Base-by-base conservation (phyloP, 73 alveolate genomes). In the Paramecium octaurelia region DNA sequence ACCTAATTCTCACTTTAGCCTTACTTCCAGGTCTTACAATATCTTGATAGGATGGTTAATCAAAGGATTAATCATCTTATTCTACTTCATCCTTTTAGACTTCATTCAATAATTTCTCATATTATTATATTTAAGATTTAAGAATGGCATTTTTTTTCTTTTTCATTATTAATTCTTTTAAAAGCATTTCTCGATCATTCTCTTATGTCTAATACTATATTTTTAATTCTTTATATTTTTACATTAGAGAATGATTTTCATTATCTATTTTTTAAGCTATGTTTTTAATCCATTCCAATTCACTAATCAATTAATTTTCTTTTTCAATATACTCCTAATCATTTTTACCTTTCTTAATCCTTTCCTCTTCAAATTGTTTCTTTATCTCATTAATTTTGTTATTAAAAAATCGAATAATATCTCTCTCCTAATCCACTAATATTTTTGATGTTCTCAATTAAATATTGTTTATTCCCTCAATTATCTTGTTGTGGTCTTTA, bases 331-430 rank as follows among this genome's bases (percentile, higher is more conserved):
- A 89, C 9, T 89, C 94, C 36, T 89, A 27, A 21, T 89, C 91
- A 58, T 89, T 89, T n/a, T 89, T 89, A 54, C 94, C 94, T 36
- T 89, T 89, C 92, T 89, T 89, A 20, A 89, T 89, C 46, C 94
- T 89, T 54, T 89, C 94, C 23, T 70, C 94, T 73, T 89, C 94
- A 71, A 89, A 89, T 27, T 89, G 31, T 46, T 89, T 89, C 94
- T 89, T 89, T 27, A 89, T 89, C 73, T 89, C 94, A 46, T 68
- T 70, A 14, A 89, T 89, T 71, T 89, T 89, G 43, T 89, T 83
- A 70, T 89, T 89, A 46, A 89, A 89, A 40, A 89, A 89, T 89
- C 94, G 48, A 40, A 89, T 89, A 44, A 89, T 83, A 38, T 77
- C 88, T 89, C 88, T 89, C 69, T 89, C 94, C 27, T 89, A 73